Evolutionary conservation across 345 rosid species (phyloP), one percentile per base, ranked within the genome.

Genomic region (Firmiana major): DNA sequence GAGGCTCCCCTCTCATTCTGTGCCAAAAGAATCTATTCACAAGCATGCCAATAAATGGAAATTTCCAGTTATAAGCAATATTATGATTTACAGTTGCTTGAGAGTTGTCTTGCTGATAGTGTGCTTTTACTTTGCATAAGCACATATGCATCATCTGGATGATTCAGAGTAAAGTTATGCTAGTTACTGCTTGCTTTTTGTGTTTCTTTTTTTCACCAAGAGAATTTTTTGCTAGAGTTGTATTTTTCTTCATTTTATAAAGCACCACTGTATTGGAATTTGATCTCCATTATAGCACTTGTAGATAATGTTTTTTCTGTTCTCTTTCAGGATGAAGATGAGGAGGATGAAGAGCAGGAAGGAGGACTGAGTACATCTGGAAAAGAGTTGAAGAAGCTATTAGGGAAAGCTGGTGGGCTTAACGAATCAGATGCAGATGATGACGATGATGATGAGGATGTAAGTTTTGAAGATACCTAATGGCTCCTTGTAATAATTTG

Each of bases 311-410:
- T n/a, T 5, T 38, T 46, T n/a, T 54, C 42, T 68, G 38, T 58
- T 54, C 5, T 54, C 31, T 74, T 80, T 64, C 85, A 92, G 95
- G 99, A 93, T 59, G 99, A 96, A 1, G 94, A 92, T 0, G 98
- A 94, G 31, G 97, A 93, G 81, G 93, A 89, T 51, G 99, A 92
- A 81, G 97, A 93, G 74, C 97, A 91, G 80, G 98, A 87, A 62
- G 97, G 97, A 73, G 93, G 94, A 43, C 80, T 96, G 81, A 96
- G 99, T 83, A 88, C 88, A 78, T 93, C 99, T 78, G 99, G 99
- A 38, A 93, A 92, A 82, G 99, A 96, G 85, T 81, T 96, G 82
- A 90, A 96, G 92, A 92, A 93, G 83, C 84, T 96, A 75, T 93
- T 96, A 11, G 97, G 97, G 42, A 86, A 81, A 83, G 75, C 95